Percentiles rank a stretch among this genome's conserved stretches.
Evolutionary conservation across 2,329 filamentous ascomycete species (phyloP).

Genomic region (Pseudogymnoascus sp.): DNA sequence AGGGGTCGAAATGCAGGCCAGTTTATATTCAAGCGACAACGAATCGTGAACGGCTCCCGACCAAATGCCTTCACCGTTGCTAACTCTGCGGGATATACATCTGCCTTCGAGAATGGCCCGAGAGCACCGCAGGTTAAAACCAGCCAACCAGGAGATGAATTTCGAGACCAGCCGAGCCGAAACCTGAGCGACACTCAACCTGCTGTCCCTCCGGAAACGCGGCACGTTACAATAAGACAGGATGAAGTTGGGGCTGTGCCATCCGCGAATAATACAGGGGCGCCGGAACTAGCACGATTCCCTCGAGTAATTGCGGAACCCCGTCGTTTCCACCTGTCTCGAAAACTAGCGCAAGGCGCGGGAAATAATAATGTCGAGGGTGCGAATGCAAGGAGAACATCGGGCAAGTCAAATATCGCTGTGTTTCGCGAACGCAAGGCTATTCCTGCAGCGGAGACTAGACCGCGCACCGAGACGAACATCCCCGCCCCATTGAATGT

Average conservation of each 20-base stretch:
- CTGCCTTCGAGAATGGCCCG: neutral
- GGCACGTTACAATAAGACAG: neutral
- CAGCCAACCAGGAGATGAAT: conserved; percentile 7
- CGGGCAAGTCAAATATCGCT: neutral
- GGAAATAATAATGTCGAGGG: conserved; percentile 5
- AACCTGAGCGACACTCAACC: neutral
- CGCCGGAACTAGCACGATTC: neutral
- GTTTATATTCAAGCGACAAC: conserved; percentile 25
- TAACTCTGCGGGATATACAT: neutral
- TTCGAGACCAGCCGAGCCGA: conserved; percentile 5
- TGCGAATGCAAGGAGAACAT: conserved; percentile 2
- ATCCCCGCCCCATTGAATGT: neutral
- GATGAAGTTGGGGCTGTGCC: neutral
- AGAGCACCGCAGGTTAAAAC: neutral
- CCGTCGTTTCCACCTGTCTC: conserved; percentile 49
- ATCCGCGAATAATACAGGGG: neutral
- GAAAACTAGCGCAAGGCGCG: conserved; percentile 34
- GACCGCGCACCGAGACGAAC: neutral
- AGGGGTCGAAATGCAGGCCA: conserved; percentile 20
- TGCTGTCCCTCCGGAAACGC: neutral
- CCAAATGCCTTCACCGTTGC: neutral
- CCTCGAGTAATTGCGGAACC: conserved; percentile 25
- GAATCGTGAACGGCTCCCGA: neutral
- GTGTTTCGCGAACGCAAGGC: conserved; percentile 6
- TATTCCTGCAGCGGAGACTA: conserved; percentile 1